Conservation (phyloP, 371 early-diverging fungal genomes). For the Funneliformis caledonium region DNA sequence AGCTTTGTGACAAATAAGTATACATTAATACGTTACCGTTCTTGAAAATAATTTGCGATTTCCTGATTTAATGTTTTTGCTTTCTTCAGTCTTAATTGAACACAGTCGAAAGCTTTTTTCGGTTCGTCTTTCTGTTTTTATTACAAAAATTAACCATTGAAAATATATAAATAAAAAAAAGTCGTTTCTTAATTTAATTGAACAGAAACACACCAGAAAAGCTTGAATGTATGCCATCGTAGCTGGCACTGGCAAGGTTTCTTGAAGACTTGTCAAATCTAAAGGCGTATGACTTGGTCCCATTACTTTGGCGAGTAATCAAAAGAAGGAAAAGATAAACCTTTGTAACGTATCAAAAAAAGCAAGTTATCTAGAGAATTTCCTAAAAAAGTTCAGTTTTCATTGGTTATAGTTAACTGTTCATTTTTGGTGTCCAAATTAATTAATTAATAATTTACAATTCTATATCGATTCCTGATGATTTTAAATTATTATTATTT, state of each 20-base stretch:
- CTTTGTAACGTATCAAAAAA: neutral
- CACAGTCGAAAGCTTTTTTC: constrained; percentile 25
- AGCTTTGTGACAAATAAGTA: neutral
- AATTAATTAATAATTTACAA: too few species aligned
- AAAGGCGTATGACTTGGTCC: neutral
- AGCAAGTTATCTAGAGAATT: neutral
- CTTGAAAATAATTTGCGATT: constrained; percentile 21
- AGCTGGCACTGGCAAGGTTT: neutral
- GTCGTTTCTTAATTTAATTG: neutral
- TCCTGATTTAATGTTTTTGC: constrained; percentile 29
- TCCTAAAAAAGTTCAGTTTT: neutral
- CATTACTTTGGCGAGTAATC: too few species aligned
- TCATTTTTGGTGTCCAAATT: neutral
- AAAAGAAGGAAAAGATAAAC: too few species aligned
- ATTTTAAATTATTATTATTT: too few species aligned
- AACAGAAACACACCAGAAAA: neutral
- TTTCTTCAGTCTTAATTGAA: constrained; percentile 24
- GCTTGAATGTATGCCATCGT: neutral
- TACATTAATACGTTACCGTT: neutral
- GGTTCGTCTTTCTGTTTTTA: neutral
- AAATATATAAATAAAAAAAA: neutral
- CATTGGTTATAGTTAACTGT: neutral
- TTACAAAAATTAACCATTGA: neutral
- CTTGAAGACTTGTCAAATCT: neutral
- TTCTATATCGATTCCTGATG: too few species aligned